phyloP scores from a whole-genome alignment of 2,329 filamentous ascomycete genomes.

The Cercospora sp. region DNA sequence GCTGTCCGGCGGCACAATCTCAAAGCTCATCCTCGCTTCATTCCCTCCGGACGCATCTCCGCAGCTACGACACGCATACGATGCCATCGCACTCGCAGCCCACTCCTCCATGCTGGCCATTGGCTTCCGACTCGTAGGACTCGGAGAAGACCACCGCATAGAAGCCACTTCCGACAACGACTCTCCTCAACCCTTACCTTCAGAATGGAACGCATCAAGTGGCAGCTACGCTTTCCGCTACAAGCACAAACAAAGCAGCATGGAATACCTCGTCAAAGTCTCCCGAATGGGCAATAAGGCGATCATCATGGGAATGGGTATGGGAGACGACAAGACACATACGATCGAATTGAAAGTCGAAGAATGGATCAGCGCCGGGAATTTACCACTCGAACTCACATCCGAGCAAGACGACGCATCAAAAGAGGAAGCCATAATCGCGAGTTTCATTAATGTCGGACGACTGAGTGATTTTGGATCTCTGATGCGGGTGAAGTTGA shows the following conservation, averaged over 20 bases:
- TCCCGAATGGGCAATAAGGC: slow-evolving; percentile 79
- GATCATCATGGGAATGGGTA: slow-evolving; percentile 75
- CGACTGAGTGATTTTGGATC: slow-evolving; percentile 68
- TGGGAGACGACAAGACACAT: slow-evolving; percentile 78
- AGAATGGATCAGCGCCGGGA: slow-evolving; percentile 70
- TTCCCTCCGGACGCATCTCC: slow-evolving; percentile 43
- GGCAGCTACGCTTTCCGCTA: slow-evolving; percentile 80
- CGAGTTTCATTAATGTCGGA: slow-evolving; percentile 71
- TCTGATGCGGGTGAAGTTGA: slow-evolving; percentile 73
- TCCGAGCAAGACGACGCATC: slow-evolving; percentile 39
- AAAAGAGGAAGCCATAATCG: slow-evolving; percentile 47
- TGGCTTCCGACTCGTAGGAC: slow-evolving; percentile 76
- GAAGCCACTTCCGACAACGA: slow-evolving; percentile 33
- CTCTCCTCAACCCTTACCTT: slow-evolving; percentile 65
- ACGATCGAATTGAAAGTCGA: slow-evolving; percentile 72
- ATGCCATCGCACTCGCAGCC: slow-evolving; percentile 78
- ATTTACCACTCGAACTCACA: slow-evolving; percentile 49
- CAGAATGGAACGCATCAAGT: slow-evolving; percentile 75
- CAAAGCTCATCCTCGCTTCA: slow-evolving; percentile 46
- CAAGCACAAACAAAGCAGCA: slow-evolving; percentile 78
- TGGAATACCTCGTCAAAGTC: slow-evolving; percentile 79
- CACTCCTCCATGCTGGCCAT: slow-evolving; percentile 81
- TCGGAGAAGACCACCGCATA: slow-evolving; percentile 77
- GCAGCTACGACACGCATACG: slow-evolving; percentile 67
- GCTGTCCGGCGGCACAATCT: slow-evolving; percentile 47